phyloP scores from a whole-genome alignment of 768 basidiomycete genomes.

The Lentinula sp. region DNA sequence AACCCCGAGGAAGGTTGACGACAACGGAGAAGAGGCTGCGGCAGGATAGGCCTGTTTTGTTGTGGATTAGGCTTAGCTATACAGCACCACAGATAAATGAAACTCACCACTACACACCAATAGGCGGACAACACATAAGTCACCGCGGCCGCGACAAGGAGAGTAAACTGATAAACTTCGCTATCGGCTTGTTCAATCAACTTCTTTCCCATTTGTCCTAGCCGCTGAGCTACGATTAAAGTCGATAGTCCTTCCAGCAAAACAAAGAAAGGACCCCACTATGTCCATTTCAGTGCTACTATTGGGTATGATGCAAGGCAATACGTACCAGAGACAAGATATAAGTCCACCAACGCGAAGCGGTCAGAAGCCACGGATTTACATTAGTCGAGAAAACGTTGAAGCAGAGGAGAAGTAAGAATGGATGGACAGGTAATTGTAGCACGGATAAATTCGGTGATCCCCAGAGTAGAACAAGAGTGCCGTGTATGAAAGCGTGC shows the following conservation, averaged over 20 bases:
- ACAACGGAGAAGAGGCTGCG: constrained; percentile 77
- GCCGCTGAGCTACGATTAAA: constrained; percentile 73
- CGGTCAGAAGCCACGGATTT: constrained; percentile 48
- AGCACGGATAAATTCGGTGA: constrained; percentile 68
- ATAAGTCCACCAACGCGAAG: constrained; percentile 68
- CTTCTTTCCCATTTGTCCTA: constrained; percentile 71
- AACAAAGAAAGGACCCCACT: constrained; percentile 45
- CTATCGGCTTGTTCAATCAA: constrained; percentile 62
- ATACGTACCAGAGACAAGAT: constrained; percentile 68
- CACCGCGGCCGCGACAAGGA: constrained; percentile 70
- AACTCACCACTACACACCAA: constrained; percentile 78
- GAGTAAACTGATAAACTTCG: constrained; percentile 70
- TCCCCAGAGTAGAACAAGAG: constrained; percentile 65
- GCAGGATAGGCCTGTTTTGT: constrained; percentile 66
- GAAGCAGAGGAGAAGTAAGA: constrained; percentile 82
- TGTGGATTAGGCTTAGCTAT: constrained; percentile 11
- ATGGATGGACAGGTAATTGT: constrained; percentile 83
- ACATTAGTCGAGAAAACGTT: constrained; percentile 70
- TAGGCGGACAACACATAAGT: constrained; percentile 79
- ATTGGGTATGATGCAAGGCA: not conserved
- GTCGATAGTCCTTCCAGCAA: constrained; percentile 82
- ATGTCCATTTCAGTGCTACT: not conserved
- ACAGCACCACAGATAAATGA: not conserved
- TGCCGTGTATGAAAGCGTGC: constrained; percentile 80
- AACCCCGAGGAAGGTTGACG: constrained; percentile 84